Evolutionary conservation across 441 rosid genomes (phyloP).

Genomic region (Erysimum pusillum): DNA sequence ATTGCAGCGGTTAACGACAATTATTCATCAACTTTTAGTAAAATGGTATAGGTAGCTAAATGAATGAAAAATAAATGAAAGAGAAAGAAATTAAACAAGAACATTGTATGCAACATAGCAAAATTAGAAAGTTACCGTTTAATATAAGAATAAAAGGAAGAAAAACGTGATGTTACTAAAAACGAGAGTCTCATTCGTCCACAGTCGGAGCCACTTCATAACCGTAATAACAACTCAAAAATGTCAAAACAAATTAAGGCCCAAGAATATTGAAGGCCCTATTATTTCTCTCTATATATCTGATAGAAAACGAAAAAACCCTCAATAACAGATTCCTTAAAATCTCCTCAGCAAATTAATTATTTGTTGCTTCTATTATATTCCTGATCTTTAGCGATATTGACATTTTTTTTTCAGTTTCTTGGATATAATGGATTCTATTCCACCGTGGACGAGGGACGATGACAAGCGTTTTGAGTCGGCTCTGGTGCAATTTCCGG

Average conservation of each 20-base stretch:
- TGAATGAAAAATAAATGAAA: neutral
- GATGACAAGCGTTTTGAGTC: constrained; percentile 74
- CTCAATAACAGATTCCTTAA: too few species aligned
- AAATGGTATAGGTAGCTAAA: neutral
- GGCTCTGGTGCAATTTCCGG: constrained; percentile 53
- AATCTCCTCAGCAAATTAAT: too few species aligned
- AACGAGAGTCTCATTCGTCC: neutral
- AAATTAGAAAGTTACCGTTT: neutral
- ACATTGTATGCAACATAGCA: constrained; percentile 1
- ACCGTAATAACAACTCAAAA: neutral
- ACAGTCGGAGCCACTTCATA: constrained; percentile 19
- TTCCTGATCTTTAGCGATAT: neutral
- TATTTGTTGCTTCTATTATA: neutral
- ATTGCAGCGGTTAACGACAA: neutral
- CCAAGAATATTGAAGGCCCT: neutral
- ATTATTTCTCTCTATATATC: too few species aligned
- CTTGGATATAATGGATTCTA: constrained; percentile 1
- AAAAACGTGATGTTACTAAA: neutral
- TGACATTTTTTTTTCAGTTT: neutral
- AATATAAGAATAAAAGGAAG: neutral
- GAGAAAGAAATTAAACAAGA: neutral
- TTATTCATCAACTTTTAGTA: too few species aligned
- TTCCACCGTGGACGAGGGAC: constrained; percentile 51
- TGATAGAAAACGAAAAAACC: too few species aligned
- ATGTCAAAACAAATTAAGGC: neutral